Percentiles rank a stretch among this genome's conserved stretches.
phyloP scores from a whole-genome alignment of 192 early-diverging fungal species.

The Jimgerdemannia flammicorona region DNA sequence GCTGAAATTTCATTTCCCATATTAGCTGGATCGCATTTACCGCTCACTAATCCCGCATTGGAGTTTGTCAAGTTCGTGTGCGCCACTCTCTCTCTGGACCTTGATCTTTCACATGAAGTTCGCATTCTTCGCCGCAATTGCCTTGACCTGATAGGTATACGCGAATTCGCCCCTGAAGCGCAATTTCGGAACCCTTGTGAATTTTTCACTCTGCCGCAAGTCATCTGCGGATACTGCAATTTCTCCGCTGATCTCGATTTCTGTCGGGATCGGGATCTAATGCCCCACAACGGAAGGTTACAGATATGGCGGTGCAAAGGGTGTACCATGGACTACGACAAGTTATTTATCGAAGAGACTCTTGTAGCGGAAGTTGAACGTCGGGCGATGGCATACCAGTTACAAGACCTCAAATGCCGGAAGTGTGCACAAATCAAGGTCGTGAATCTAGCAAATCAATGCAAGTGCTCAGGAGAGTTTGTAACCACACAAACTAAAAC shows the following conservation, averaged over 20 bases:
- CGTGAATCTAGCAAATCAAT: constrained; percentile 71
- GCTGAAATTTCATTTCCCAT: constrained; percentile 35
- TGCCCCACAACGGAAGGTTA: constrained; percentile 45
- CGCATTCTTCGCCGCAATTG: constrained; percentile 78
- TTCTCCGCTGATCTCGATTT: constrained; percentile 87
- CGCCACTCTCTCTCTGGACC: constrained; percentile 77
- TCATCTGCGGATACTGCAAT: constrained; percentile 89
- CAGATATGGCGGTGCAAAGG: constrained; percentile 69
- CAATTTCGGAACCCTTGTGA: constrained; percentile 83
- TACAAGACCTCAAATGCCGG: constrained; percentile 82
- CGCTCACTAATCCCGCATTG: constrained; percentile 66
- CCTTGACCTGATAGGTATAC: constrained; percentile 60
- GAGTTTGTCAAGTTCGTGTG: constrained; percentile 80
- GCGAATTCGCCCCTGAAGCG: constrained; percentile 81
- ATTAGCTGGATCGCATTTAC: constrained; percentile 62
- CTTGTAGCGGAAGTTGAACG: constrained; percentile 72
- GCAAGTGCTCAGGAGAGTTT: constrained; percentile 73
- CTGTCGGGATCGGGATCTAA: constrained; percentile 71
- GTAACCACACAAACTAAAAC: constrained; percentile 38
- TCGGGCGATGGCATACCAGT: constrained; percentile 72
- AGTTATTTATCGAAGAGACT: constrained; percentile 72
- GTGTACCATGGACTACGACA: constrained; percentile 81
- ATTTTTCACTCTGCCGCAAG: constrained; percentile 67
- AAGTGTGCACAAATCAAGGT: constrained; percentile 80
- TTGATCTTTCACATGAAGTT: constrained; percentile 68